Evolutionary conservation across 2,329 filamentous ascomycete genomes (phyloP).

Genomic region (Uncinocarpus reesii): DNA sequence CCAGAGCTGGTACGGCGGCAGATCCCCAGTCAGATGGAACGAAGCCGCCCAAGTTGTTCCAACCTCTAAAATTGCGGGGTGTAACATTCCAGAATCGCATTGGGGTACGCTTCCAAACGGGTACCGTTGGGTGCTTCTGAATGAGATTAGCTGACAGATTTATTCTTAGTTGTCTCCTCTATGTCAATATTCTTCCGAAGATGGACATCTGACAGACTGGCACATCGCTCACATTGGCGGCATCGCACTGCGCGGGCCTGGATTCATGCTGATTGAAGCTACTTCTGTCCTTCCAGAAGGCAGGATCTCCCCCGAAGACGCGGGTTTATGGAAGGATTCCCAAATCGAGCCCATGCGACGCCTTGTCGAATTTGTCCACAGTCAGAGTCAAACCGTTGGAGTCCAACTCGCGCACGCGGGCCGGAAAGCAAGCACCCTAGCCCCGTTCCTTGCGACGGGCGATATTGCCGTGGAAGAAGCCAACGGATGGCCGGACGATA

Average conservation of each 20-base stretch:
- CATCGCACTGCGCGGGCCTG: constrained; percentile 61
- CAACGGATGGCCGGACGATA: constrained; percentile 47
- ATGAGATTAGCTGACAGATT: background rate
- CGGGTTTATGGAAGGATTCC: constrained; percentile 72
- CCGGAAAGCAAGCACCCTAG: constrained; percentile 51
- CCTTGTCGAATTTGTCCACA: constrained; percentile 26
- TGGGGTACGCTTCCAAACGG: constrained; percentile 33
- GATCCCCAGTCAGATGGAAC: constrained; percentile 34
- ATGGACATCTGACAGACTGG: constrained; percentile 68
- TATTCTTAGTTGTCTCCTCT: constrained; percentile 48
- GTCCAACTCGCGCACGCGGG: constrained; percentile 73
- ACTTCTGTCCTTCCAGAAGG: constrained; percentile 65
- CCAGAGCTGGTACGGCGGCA: constrained; percentile 30
- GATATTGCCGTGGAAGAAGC: constrained; percentile 46
- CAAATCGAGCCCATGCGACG: constrained; percentile 47
- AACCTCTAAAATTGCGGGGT: constrained; percentile 47
- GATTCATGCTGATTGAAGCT: constrained; percentile 62
- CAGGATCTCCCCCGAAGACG: constrained; percentile 68
- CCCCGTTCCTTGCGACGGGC: constrained; percentile 52
- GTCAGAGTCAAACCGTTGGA: constrained; percentile 55
- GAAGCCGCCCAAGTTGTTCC: constrained; percentile 48
- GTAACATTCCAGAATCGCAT: constrained; percentile 59
- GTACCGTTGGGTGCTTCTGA: background rate
- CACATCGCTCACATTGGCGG: constrained; percentile 73
- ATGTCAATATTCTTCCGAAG: constrained; percentile 57